Evolutionary conservation across 352 stramenopile species (phyloP), one percentile per base, ranked within the genome.

Genomic region (Globisporangium acanthophoron): DNA sequence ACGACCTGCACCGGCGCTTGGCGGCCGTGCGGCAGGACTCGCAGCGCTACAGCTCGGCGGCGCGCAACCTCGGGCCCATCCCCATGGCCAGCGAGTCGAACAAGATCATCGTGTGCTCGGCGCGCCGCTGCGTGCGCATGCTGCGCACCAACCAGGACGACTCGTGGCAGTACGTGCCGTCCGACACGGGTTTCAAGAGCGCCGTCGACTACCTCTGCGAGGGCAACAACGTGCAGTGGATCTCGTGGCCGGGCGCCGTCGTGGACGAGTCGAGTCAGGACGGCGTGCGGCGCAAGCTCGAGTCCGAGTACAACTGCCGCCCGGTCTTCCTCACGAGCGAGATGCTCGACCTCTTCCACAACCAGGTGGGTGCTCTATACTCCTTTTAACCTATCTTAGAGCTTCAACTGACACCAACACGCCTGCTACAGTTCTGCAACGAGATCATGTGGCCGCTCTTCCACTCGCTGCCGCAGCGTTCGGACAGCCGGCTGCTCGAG

Each of bases 381-480:
- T 27, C 1, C 24, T 27, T 27, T 27, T 3, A 27, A 27, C 24
- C 24, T 27, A 27, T 27, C 24, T 27, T 27, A 27, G 24, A 27
- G 3, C 24, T 27, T 27, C 24, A 27, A 27, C 21, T 31, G 7
- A 21, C 35, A 9, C 31, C 31, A 9, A 35, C 31, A 9, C 31
- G 31, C 31, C 6, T 49, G 53, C n/a, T 67, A 18, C 66, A 93
- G 64, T 94, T 97, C 45, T 96, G 86, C 71, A 96, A 96, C 56
- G 85, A 88, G 52, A 85, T 96, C 53, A 69, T 97, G 4, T 97
- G 88, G 88, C 88, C 87, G 54, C 74, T 97, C 0, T 96, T 97
- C 59, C 88, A 97, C 63, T 97, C 91, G 55, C 70, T 96, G 6
- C 85, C 88, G 35, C 80, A 87, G 54, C 80, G 88, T 15, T 80